A percentile compares a stretch with the other conserved stretches of the same genome.
Evolutionary conservation across 257 asterid species (phyloP).

Genomic region (Galeopsis tetrahit): DNA sequence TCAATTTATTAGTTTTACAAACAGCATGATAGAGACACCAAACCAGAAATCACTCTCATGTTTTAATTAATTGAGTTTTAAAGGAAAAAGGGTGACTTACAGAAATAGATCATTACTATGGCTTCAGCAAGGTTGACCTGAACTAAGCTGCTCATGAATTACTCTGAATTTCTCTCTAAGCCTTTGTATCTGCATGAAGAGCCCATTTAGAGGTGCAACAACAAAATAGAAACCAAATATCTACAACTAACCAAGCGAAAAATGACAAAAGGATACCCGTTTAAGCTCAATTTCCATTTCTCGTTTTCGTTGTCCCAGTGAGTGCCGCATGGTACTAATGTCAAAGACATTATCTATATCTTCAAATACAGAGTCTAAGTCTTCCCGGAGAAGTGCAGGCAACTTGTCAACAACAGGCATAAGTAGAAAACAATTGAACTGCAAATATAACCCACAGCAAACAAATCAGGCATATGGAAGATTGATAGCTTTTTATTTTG

Average conservation of each 20-base stretch:
- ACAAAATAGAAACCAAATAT: not conserved
- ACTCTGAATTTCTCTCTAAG: constrained; percentile 85
- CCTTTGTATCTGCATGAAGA: constrained; percentile 66
- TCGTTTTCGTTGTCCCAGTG: constrained; percentile 76
- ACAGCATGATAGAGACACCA: constrained; percentile 25
- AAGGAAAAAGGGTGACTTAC: constrained; percentile 31
- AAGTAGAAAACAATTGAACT: constrained; percentile 96
- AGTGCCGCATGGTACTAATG: constrained; percentile 70
- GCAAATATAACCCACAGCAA: constrained; percentile 43
- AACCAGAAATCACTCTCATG: constrained; percentile 2
- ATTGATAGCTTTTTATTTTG: not conserved
- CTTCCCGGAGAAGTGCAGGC: constrained; percentile 89
- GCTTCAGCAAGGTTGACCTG: constrained; percentile 47
- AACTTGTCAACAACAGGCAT: constrained; percentile 97
- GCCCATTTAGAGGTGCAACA: constrained; percentile 21
- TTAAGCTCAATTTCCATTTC: constrained; percentile 84
- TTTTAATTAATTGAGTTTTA: not conserved
- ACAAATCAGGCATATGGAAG: constrained; percentile 27
- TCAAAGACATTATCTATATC: constrained; percentile 83
- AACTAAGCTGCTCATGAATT: constrained; percentile 70
- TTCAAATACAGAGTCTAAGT: constrained; percentile 83
- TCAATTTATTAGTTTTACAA: constrained; percentile 20
- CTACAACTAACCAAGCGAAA: constrained; percentile 4
- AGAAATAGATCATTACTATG: constrained; percentile 24
- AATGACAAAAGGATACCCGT: constrained; percentile 52